Conservation (phyloP, 306 rosid genomes). For the Rubus idaeus region DNA sequence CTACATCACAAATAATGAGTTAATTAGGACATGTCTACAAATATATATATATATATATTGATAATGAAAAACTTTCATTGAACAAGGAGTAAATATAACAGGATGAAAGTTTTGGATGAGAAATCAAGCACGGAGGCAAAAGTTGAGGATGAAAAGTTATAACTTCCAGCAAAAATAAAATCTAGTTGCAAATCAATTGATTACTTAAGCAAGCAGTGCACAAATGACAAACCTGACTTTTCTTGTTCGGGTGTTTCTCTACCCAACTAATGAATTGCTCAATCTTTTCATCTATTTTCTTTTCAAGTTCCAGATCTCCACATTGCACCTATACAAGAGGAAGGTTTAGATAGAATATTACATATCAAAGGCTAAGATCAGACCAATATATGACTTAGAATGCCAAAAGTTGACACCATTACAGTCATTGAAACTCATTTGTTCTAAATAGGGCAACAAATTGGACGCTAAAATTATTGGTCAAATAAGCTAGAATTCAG, state of each 20-base stretch:
- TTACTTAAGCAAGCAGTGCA: constrained; percentile 1
- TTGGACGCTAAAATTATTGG: neutral
- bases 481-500: neutral
- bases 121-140: neutral
- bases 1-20: constrained; percentile 43
- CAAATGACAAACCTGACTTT: constrained; percentile 71
- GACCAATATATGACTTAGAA: neutral
- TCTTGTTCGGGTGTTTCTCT: constrained; percentile 96
- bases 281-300: constrained; percentile 90
- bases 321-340: constrained; percentile 79
- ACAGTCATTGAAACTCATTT: neutral
- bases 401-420: neutral
- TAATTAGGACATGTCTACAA: constrained; percentile 1
- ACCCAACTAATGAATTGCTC: constrained; percentile 94
- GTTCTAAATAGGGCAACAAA: neutral
- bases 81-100: neutral
- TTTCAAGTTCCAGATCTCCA: constrained; percentile 85
- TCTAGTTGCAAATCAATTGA: constrained; percentile 1
- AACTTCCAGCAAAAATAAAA: neutral
- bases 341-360: neutral
- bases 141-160: neutral
- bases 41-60: neutral
- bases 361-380: neutral
- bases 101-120: neutral
- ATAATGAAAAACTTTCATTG: neutral